These are phyloP conservation scores for Penicillium brevicompactum DNA, from an alignment of 2,329 filamentous ascomycete genomes.

Conservation along the genomic window DNA sequence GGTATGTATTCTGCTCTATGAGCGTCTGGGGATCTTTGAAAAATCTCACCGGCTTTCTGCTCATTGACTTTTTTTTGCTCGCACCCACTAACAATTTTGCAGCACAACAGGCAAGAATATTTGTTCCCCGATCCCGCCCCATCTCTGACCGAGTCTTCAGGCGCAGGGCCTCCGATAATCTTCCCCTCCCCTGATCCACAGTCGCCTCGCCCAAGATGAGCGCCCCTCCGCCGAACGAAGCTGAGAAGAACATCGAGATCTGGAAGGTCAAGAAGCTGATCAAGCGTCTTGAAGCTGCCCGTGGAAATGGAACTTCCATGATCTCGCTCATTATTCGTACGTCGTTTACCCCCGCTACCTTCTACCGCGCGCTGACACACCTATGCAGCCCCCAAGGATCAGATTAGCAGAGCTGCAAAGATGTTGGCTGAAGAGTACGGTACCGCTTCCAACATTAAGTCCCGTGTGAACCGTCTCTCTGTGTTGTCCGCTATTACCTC, in stretches of 20 bases:
- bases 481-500: slow-evolving; percentile 98
- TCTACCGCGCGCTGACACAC: slow-evolving; percentile 21
- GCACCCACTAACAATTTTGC: slow-evolving; percentile 1
- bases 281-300: slow-evolving; percentile 94
- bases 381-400: slow-evolving; percentile 84
- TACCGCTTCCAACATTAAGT: slow-evolving; percentile 99
- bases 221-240: slow-evolving; percentile 79
- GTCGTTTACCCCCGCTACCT: slow-evolving; percentile 38
- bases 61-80: neutral
- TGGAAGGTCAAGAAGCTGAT: slow-evolving; percentile 99
- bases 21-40: neutral
- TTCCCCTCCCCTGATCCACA: slow-evolving; percentile 23
- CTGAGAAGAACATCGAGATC: slow-evolving; percentile 93
- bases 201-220: slow-evolving; percentile 69
- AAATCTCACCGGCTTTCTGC: neutral
- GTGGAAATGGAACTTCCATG: slow-evolving; percentile 99
- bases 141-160: slow-evolving; percentile 22
- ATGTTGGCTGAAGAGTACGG: slow-evolving; percentile 99
- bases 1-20: slow-evolving; percentile 1
- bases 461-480: slow-evolving; percentile 96
- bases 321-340: slow-evolving; percentile 98
- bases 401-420: slow-evolving; percentile 93
- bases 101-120: slow-evolving; percentile 22
- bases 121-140: slow-evolving; percentile 21
- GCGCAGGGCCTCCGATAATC: slow-evolving; percentile 25